These are phyloP conservation scores for Leccinum rimulosum DNA, from an alignment of 768 basidiomycete genomes.

Conservation along the genomic window DNA sequence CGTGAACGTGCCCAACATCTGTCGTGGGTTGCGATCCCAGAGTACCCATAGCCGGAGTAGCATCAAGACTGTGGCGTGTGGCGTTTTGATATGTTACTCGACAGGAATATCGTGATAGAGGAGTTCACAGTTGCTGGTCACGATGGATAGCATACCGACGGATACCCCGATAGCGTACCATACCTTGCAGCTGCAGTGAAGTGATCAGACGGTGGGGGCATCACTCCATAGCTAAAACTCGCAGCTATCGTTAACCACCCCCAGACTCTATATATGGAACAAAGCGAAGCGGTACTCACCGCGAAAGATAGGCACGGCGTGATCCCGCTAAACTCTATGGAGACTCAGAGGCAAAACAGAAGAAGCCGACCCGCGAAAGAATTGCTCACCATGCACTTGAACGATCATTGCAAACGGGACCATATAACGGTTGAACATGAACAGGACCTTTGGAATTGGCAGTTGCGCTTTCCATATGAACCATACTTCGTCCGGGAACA, in stretches of 20 bases:
- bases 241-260: not conserved
- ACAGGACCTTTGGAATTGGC: slow-evolving; percentile 31
- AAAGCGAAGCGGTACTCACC: not conserved
- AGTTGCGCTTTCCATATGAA: slow-evolving; percentile 31
- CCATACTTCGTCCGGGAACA: slow-evolving; percentile 32
- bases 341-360: no score
- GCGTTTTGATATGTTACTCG: not conserved
- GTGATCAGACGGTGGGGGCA: no score
- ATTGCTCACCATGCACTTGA: slow-evolving; percentile 29
- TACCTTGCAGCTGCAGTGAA: no score
- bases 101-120: not conserved
- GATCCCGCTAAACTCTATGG: slow-evolving; percentile 24
- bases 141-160: no score
- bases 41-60: slow-evolving; percentile 32
- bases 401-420: slow-evolving; percentile 32
- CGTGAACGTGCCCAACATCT: slow-evolving; percentile 30
- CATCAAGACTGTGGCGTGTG: slow-evolving; percentile 32
- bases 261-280: not conserved
- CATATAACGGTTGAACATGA: slow-evolving; percentile 34
- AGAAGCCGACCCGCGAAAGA: not conserved
- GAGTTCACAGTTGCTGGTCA: slow-evolving; percentile 32
- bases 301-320: slow-evolving; percentile 9
- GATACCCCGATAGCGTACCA: no score
- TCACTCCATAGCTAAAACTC: no score
- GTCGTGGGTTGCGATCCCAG: slow-evolving; percentile 28